phyloP scores from a whole-genome alignment of 75 land plant species.

The Gnetum montanum region DNA sequence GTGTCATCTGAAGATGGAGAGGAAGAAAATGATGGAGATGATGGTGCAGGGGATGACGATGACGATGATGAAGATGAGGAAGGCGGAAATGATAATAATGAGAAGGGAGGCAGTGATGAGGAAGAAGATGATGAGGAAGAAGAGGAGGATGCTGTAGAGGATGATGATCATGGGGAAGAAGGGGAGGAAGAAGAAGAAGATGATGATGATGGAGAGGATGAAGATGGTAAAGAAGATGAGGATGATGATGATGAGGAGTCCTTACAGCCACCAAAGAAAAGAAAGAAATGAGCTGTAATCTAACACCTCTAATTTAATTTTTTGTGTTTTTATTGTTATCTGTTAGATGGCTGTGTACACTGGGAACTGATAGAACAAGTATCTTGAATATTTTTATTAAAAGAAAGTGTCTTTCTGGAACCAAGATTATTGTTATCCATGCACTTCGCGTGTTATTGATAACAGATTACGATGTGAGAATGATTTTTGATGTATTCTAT shows the following conservation, averaged over 20 bases:
- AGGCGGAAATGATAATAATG: neutral
- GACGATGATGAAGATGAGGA: conserved; percentile 3
- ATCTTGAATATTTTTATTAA: no score
- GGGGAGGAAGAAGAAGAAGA: neutral
- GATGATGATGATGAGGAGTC: conserved; percentile 7
- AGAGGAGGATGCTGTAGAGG: conserved; percentile 1
- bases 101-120: neutral
- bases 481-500: no score
- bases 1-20: conserved; percentile 6
- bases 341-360: no score
- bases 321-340: no score
- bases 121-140: conserved; percentile 5
- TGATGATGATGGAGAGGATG: conserved; percentile 3
- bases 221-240: conserved; percentile 6
- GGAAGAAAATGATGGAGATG: neutral
- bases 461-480: no score
- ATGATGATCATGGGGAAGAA: neutral
- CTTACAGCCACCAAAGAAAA: conserved; percentile 8
- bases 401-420: no score
- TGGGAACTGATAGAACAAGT: no score
- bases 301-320: no score
- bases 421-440: no score
- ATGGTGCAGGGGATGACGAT: neutral
- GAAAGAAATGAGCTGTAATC: conserved; percentile 10
- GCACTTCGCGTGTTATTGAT: no score